Conservation (phyloP, 1,284 basidiomycete species). For the Athelia sp. region DNA sequence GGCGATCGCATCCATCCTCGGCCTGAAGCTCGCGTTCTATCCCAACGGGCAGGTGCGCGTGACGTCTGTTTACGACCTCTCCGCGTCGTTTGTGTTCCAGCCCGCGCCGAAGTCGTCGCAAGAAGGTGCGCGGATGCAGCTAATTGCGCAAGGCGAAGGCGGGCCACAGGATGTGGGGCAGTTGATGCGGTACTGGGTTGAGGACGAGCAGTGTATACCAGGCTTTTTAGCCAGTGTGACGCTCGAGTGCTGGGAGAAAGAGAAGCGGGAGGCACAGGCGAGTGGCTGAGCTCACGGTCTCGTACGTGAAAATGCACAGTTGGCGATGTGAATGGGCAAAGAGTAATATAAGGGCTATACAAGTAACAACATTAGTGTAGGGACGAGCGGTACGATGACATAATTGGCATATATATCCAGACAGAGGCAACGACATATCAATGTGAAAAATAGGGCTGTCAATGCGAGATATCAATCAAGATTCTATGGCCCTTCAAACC, state of each 20-base stretch:
- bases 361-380: too few species aligned
- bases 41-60: slow-evolving; percentile 80
- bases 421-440: too few species aligned
- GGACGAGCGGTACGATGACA: too few species aligned
- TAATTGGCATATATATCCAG: too few species aligned
- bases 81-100: slow-evolving; percentile 68
- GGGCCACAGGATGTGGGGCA: slow-evolving; percentile 63
- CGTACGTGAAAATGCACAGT: not conserved
- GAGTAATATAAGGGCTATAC: too few species aligned
- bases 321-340: too few species aligned
- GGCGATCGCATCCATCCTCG: slow-evolving; percentile 75
- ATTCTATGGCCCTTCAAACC: too few species aligned
- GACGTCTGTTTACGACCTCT: slow-evolving; percentile 75
- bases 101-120: slow-evolving; percentile 32
- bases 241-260: slow-evolving; percentile 65
- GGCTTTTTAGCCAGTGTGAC: slow-evolving; percentile 74
- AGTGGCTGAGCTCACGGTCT: not conserved
- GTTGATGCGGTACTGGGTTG: slow-evolving; percentile 70
- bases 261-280: slow-evolving; percentile 29
- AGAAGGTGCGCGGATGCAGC: slow-evolving; percentile 56
- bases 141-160: slow-evolving; percentile 64
- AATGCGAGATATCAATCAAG: too few species aligned
- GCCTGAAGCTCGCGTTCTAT: slow-evolving; percentile 81
- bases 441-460: too few species aligned
- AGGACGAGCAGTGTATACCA: slow-evolving; percentile 66